Evolutionary conservation across 139 green algal genomes (phyloP), one percentile per base, ranked within the genome.

Genomic region (Picochlorum sp.): DNA sequence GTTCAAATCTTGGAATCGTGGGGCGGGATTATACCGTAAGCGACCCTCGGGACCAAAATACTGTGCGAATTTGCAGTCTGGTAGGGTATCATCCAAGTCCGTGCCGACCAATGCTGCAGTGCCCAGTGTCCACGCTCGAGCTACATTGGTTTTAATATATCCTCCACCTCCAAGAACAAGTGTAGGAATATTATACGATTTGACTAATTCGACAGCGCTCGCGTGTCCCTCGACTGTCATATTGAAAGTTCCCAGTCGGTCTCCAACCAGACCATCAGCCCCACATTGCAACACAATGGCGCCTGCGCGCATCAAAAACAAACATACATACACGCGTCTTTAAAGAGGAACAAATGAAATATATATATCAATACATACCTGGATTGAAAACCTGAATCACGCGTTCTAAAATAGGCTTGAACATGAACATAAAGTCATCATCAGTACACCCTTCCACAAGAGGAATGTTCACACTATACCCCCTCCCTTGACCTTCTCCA

Each of bases 81-180:
- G 85, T 15, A 92, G 67, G 41, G 82, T 68, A 45, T 88, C 74
- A 16, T 77, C 45, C 21, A 92, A 46, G 3, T 66, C 44, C 30
- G 73, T 74, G 18, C 77, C 65, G 30, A 88, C 64, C 34, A 86
- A 71, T 5, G 77, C 74, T 28, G 74, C 75, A 2, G 86, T 90
- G 54, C 90, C 81, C 47, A 81, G 64, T 2, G 82, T 73, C 85
- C 87, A 94, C 32, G 83, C 88, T 4, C 92, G 75, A 11, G 92
- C 88, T 52, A 98, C 93, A 65, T 96, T 98, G 45, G 84, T 83
- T 68, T 97, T 98, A 14, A 87, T 97, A 82, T 98, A 98, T 10
- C 93, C 93, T 4, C 93, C 93, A 13, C 91, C 89, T 62, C 84
- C 77, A 60, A 63, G 34, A 23, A 97, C 87, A 16, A 97, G 82